Evolutionary conservation across 2,329 filamentous ascomycete species (phyloP), one percentile per base, ranked within the genome.

Genomic region (Ilyonectria mors-panacis): DNA sequence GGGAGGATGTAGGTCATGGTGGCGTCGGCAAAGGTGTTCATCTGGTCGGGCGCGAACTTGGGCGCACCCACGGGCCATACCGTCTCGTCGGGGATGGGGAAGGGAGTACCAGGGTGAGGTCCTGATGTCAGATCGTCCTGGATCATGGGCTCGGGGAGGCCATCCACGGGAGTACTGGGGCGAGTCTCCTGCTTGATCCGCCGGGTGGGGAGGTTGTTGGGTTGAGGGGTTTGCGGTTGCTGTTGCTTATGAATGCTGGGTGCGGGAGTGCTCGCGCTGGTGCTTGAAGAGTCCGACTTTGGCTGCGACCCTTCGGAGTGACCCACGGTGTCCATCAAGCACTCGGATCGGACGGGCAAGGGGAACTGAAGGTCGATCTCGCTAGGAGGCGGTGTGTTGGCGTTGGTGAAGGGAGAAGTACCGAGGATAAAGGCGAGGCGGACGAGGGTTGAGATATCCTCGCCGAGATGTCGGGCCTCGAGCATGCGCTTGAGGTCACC

Each of bases 401-500:
- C 74, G 15, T 75, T 78, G 15, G 78, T 81, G 61, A 82, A 83
- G 1, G 81, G 81, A 10, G 80, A 78, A 35, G 80, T 83, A 47
- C 83, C 83, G 2, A 85, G 79, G 12, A 83, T 82, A 61, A 82
- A 84, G 26, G 83, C 81, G 48, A 83, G 75, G 42, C 83, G 81
- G 23, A 85, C 81, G n/a, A 85, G 75, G 15, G 77, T 79, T 8
- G 80, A 80, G 37, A 83, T 79, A 51, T 83, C 81, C 60, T 78
- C 77, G 42, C 80, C 80, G 2, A 85, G 76, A 42, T 85, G 83
- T 19, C 83, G 80, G 48, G 81, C 80, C 70, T 85, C 83, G 47
- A 85, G 81, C 74, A 84, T 82, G 13, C 82, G 81, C 76, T 80
- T 83, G 23, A 85, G 75, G 33, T 84, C 81, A 2, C 81, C 81